Percentiles rank a stretch among this genome's conserved stretches.
Conservation (phyloP, 805 yeast genomes). For the Candida nanaspora region DNA sequence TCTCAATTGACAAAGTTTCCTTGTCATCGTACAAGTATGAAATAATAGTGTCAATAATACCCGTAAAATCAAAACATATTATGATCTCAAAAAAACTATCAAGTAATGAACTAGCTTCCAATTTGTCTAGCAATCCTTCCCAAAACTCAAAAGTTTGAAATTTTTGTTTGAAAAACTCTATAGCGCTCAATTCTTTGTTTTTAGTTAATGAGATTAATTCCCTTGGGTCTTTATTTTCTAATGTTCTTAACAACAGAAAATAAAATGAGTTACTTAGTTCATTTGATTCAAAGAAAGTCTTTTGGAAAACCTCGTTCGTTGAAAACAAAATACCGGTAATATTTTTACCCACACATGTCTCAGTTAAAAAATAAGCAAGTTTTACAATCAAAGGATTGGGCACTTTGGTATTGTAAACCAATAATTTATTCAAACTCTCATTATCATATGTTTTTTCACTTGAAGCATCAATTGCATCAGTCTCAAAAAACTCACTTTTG, state of each 20-base stretch:
- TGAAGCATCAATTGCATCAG: no score
- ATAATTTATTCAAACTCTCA: no score
- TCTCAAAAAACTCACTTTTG: background rate
- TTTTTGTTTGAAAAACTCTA: conserved; percentile 6
- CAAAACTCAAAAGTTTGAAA: conserved; percentile 13
- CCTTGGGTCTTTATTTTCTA: conserved; percentile 13
- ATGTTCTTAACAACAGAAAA: conserved; percentile 16
- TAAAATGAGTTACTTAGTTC: background rate
- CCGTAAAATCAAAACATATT: conserved; percentile 18
- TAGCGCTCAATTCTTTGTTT: conserved; percentile 6
- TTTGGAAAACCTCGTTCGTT: background rate
- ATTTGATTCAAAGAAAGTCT: background rate
- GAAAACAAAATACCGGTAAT: background rate
- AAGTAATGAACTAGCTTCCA: conserved; percentile 6
- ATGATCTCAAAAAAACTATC: conserved; percentile 10
- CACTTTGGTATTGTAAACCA: no score
- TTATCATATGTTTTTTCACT: background rate
- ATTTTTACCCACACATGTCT: background rate
- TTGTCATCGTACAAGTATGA: conserved; percentile 2
- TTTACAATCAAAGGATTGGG: background rate
- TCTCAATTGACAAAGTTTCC: background rate
- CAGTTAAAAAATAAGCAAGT: background rate
- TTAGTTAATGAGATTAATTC: conserved; percentile 8
- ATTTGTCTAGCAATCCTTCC: conserved; percentile 8
- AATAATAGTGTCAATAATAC: conserved; percentile 15